phyloP scores from a whole-genome alignment of 2,329 filamentous ascomycete genomes.

The Phialophora chinensis region DNA sequence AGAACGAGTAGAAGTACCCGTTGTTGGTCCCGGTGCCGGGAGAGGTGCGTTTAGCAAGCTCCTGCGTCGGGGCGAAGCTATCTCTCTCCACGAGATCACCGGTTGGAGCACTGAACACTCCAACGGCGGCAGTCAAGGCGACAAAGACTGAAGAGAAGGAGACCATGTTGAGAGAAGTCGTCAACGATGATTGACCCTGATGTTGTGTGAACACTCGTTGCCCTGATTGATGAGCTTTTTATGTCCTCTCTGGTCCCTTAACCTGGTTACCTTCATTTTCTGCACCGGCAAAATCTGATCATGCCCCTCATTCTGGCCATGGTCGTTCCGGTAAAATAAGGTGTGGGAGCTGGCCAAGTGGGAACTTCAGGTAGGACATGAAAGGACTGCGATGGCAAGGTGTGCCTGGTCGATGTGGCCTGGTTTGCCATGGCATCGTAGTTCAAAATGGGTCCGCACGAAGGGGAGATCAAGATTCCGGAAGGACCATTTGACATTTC shows the following conservation, averaged over 20 bases:
- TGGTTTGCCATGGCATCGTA: neutral
- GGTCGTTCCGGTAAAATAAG: slow-evolving; percentile 11
- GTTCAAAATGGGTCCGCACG: neutral
- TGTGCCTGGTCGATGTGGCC: neutral
- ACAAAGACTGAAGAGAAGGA: slow-evolving; percentile 41
- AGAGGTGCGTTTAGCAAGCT: slow-evolving; percentile 29
- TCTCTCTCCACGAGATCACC: slow-evolving; percentile 33
- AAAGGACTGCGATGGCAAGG: neutral
- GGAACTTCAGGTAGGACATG: neutral
- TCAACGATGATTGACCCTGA: neutral
- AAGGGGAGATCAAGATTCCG: neutral
- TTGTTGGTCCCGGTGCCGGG: slow-evolving; percentile 46
- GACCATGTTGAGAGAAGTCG: slow-evolving; percentile 38
- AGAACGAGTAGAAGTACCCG: slow-evolving; percentile 59
- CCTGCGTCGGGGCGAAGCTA: slow-evolving; percentile 32
- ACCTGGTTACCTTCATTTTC: neutral
- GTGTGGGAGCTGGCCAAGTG: neutral
- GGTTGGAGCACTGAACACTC: slow-evolving; percentile 39
- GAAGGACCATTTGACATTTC: neutral
- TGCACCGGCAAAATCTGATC: slow-evolving; percentile 2
- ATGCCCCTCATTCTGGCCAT: neutral
- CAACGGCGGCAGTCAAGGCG: slow-evolving; percentile 37
- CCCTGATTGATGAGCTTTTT: neutral
- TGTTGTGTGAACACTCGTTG: neutral
- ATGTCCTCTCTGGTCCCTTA: neutral